Evolutionary conservation across 2,329 filamentous ascomycete genomes (phyloP).

Genomic region (Torrubiella hemipterigena): DNA sequence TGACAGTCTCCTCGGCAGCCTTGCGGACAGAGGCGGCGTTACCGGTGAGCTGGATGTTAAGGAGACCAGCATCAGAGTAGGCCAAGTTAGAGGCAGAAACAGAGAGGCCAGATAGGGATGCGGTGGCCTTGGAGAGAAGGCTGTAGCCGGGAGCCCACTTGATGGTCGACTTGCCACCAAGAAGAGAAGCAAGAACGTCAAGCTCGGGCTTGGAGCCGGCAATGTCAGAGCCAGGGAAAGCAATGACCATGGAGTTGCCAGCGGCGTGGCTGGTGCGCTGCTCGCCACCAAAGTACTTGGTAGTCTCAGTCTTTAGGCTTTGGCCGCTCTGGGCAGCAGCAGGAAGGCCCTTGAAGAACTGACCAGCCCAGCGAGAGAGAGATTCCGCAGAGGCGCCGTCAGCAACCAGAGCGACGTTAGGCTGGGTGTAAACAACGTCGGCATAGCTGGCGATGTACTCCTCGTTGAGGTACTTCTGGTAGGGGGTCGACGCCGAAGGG

Average conservation of each 20-base stretch:
- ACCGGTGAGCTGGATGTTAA: slow-evolving; percentile 73
- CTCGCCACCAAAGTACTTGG: slow-evolving; percentile 92
- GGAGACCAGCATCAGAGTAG: slow-evolving; percentile 90
- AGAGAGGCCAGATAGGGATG: slow-evolving; percentile 51
- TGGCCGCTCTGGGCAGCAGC: slow-evolving; percentile 38
- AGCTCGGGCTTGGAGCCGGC: slow-evolving; percentile 80
- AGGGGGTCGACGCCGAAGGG: slow-evolving; percentile 58
- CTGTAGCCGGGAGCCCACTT: slow-evolving; percentile 96
- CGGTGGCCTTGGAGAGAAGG: slow-evolving; percentile 68
- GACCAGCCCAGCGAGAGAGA: slow-evolving; percentile 78
- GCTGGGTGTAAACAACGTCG: slow-evolving; percentile 69
- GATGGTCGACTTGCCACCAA: slow-evolving; percentile 82
- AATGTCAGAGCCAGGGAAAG: slow-evolving; percentile 81
- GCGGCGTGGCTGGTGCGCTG: slow-evolving; percentile 68
- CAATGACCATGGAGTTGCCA: slow-evolving; percentile 79
- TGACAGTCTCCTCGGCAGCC: slow-evolving; percentile 65
- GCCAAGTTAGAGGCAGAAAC: slow-evolving; percentile 65
- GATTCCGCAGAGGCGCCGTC: slow-evolving; percentile 71
- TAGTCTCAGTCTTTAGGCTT: slow-evolving; percentile 45
- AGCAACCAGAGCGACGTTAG: slow-evolving; percentile 83
- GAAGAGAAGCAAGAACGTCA: slow-evolving; percentile 73
- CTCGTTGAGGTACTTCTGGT: slow-evolving; percentile 71
- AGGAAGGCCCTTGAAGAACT: slow-evolving; percentile 75
- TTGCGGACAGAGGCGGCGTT: slow-evolving; percentile 59
- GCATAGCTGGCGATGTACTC: slow-evolving; percentile 66